Conservation (phyloP, 1,139 yeast genomes). For the Pichia sp. region DNA sequence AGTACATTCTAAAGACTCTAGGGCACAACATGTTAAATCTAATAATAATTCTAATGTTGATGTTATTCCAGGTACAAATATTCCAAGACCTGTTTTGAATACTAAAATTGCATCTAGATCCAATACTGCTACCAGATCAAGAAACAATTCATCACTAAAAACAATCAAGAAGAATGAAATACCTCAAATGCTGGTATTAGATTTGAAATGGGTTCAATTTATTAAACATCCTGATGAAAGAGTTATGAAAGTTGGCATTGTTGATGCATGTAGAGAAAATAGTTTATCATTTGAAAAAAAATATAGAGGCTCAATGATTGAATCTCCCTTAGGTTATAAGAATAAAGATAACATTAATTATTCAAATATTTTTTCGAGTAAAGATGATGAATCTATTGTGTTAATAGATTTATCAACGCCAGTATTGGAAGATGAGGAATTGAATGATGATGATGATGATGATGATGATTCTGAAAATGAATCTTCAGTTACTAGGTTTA, state of each 20-base stretch:
- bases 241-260: constrained; percentile 56
- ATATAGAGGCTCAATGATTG: constrained; percentile 50
- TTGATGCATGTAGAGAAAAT: constrained; percentile 32
- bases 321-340: constrained; percentile 49
- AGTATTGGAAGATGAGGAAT: constrained; percentile 17
- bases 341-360: constrained; percentile 23
- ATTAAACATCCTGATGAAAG: constrained; percentile 64
- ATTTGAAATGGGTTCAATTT: constrained; percentile 61
- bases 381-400: constrained; percentile 23
- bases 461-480: constrained; percentile 15
- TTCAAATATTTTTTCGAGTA: constrained; percentile 8
- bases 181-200: constrained; percentile 53
- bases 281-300: constrained; percentile 53
- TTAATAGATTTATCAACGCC: constrained; percentile 12
- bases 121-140: constrained; percentile 9
- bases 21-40: background rate
- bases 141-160: constrained; percentile 19
- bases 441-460: constrained; percentile 18
- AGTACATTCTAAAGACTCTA: background rate
- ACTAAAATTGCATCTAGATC: constrained; percentile 33
- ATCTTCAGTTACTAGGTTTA: constrained; percentile 25
- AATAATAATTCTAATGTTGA: constrained; percentile 11
- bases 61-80: constrained; percentile 51
- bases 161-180: constrained; percentile 30
- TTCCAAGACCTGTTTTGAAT: constrained; percentile 47